These are phyloP conservation scores for Hypoxylon crocopeplum DNA, from an alignment of 495 filamentous ascomycete species.

Conservation along the genomic window DNA sequence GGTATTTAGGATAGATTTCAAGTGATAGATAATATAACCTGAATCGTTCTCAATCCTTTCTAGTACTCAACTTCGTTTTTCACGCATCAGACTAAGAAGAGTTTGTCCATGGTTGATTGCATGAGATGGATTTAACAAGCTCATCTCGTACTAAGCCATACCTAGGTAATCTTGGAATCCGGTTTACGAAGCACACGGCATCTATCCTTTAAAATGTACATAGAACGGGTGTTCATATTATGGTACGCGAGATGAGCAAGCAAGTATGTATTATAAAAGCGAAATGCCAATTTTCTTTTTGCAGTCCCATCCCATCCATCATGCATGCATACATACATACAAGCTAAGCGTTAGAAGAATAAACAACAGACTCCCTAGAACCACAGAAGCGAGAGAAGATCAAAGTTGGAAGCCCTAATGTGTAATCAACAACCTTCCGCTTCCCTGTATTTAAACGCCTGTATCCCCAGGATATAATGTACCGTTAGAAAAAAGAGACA, in stretches of 20 bases:
- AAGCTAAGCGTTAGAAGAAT: not conserved
- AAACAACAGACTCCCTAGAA: not conserved
- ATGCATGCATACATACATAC: conserved; percentile 5
- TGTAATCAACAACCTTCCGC: conserved; percentile 1
- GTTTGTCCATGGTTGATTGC: too few species aligned
- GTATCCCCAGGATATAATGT: conserved; percentile 24
- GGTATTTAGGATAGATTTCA: too few species aligned
- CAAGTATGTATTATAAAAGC: not conserved
- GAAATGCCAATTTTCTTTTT: not conserved
- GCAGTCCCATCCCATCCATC: conserved; percentile 5
- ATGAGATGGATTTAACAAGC: too few species aligned
- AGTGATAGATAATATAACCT: too few species aligned
- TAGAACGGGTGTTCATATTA: conserved; percentile 6
- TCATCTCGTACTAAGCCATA: too few species aligned
- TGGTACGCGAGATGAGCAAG: not conserved
- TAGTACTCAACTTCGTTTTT: too few species aligned
- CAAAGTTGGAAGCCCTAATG: not conserved
- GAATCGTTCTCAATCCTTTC: too few species aligned
- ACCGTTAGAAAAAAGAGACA: not conserved
- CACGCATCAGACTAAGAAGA: too few species aligned
- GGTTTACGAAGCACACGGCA: too few species aligned
- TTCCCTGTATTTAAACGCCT: conserved; percentile 24
- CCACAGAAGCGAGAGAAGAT: conserved; percentile 1
- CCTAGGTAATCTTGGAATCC: too few species aligned
- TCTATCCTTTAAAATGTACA: too few species aligned